Conservation (phyloP, 2,329 filamentous ascomycete species). For the Teratosphaeria nubilosa region DNA sequence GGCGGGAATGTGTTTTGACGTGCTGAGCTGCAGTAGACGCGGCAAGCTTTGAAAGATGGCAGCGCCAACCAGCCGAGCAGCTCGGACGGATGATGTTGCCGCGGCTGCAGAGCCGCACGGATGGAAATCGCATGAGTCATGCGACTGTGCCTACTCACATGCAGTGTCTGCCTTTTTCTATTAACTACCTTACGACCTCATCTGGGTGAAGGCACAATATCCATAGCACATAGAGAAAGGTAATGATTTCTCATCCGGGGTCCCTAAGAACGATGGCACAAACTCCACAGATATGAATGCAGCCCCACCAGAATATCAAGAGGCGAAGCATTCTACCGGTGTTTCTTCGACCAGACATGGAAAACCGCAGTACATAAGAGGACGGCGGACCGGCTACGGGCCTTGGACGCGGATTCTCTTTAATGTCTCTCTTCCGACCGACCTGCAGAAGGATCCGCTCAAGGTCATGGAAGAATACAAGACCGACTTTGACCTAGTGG, state of each 20-base stretch:
- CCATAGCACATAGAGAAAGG: too few species aligned
- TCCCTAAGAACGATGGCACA: too few species aligned
- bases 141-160: background rate
- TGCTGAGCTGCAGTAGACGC: background rate
- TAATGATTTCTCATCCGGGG: too few species aligned
- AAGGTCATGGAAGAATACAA: background rate
- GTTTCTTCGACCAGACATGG: too few species aligned
- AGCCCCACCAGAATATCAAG: too few species aligned
- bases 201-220: too few species aligned
- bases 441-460: background rate
- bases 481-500: background rate
- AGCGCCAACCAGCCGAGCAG: background rate
- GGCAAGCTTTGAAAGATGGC: background rate
- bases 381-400: background rate
- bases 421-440: too few species aligned
- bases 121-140: background rate
- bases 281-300: too few species aligned
- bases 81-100: background rate
- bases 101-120: background rate
- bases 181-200: too few species aligned
- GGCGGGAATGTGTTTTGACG: background rate
- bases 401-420: background rate
- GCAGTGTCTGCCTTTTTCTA: too few species aligned
- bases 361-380: background rate
- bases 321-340: too few species aligned